Percentiles rank a stretch among this genome's conserved stretches.
Conservation (phyloP, 208 protist species). For the Trypanosoma brucei region DNA sequence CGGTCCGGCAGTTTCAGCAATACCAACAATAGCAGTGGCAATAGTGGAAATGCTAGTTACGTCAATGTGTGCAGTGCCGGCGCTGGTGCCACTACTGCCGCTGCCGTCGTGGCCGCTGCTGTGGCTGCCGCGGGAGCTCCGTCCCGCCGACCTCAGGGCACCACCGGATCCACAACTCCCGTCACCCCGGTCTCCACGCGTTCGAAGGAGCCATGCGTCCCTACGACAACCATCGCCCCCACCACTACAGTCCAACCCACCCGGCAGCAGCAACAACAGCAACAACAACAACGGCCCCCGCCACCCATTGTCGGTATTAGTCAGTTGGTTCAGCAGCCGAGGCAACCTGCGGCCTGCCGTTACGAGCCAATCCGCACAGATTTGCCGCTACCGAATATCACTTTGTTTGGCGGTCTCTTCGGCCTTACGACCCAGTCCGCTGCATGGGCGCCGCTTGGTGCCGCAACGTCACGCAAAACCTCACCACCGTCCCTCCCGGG, state of each 20-base stretch:
- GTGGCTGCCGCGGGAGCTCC: background rate
- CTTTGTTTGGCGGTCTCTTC: slow-evolving; percentile 41
- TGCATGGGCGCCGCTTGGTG: slow-evolving; percentile 25
- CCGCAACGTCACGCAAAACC: slow-evolving; percentile 18
- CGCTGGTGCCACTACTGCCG: background rate
- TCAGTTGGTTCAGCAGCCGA: slow-evolving; percentile 18
- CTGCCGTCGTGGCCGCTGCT: background rate
- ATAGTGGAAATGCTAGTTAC: background rate
- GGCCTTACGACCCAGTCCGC: slow-evolving; percentile 27
- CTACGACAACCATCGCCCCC: background rate
- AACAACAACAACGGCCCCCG: background rate
- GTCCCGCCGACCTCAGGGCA: background rate
- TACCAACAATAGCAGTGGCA: slow-evolving; percentile 6
- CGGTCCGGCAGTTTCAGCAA: background rate
- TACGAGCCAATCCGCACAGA: slow-evolving; percentile 46
- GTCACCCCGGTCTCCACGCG: too few relatives aligned
- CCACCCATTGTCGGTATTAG: slow-evolving; percentile 37
- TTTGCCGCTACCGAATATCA: slow-evolving; percentile 36
- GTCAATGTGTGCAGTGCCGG: background rate
- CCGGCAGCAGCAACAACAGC: background rate
- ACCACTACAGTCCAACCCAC: background rate
- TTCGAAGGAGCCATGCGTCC: background rate
- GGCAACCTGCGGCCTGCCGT: background rate
- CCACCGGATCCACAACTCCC: background rate
- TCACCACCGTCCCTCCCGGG: background rate